A percentile compares a stretch with the other conserved stretches of the same genome.
Evolutionary conservation across 371 early-diverging fungal genomes (phyloP).

Genomic region (Rhizomucor pusillus): DNA sequence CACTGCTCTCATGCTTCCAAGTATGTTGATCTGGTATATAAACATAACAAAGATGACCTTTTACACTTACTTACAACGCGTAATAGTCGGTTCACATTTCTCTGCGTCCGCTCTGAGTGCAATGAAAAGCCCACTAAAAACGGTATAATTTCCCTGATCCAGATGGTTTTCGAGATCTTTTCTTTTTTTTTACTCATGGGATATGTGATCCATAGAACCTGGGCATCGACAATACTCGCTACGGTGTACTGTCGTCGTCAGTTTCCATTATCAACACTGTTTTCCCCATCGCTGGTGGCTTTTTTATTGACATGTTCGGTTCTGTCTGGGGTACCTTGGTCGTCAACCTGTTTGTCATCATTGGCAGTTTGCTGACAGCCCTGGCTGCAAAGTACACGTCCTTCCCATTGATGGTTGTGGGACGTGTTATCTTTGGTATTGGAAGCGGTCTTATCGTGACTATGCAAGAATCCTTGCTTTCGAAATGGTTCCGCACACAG

Average conservation of each 20-base stretch:
- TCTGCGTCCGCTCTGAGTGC: constrained; percentile 28
- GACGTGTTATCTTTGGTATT: constrained; percentile 53
- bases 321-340: constrained; percentile 47
- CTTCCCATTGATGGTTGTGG: constrained; percentile 46
- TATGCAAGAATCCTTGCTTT: constrained; percentile 57
- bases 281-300: constrained; percentile 52
- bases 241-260: constrained; percentile 49
- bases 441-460: constrained; percentile 57
- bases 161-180: constrained; percentile 1
- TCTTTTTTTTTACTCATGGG: neutral
- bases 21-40: constrained; percentile 6
- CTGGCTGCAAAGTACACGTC: constrained; percentile 38
- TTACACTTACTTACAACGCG: neutral
- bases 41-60: neutral
- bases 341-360: constrained; percentile 38
- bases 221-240: constrained; percentile 46
- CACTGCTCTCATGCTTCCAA: constrained; percentile 25
- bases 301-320: constrained; percentile 50
- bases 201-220: constrained; percentile 20
- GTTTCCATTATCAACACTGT: constrained; percentile 55
- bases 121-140: constrained; percentile 23
- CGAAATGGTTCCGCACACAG: constrained; percentile 56
- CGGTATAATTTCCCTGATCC: constrained; percentile 10
- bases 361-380: constrained; percentile 49
- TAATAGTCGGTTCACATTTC: constrained; percentile 32